phyloP scores from a whole-genome alignment of 805 yeast genomes.

The Brettanomyces nanus region DNA sequence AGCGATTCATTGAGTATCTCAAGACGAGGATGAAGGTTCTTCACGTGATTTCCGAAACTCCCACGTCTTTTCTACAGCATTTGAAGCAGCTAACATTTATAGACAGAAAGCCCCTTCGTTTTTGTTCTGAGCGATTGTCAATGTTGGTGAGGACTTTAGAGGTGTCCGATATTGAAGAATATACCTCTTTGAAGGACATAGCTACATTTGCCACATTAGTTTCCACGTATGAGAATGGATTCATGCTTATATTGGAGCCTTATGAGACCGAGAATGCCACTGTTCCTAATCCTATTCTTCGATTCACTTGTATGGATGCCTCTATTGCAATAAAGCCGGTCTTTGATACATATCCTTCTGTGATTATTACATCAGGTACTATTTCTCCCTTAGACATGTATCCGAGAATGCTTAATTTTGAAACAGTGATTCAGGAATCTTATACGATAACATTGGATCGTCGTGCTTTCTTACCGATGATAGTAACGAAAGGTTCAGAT shows the following conservation, averaged over 20 bases:
- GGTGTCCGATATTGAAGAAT: conserved; percentile 81
- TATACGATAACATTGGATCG: conserved; percentile 93
- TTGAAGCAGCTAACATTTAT: conserved; percentile 88
- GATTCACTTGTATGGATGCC: conserved; percentile 94
- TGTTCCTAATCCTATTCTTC: conserved; percentile 91
- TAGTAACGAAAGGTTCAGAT: conserved; percentile 95
- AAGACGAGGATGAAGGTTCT: conserved; percentile 96
- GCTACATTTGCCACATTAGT: conserved; percentile 96
- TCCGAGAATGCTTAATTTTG: conserved; percentile 91
- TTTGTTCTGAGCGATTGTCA: conserved; percentile 87
- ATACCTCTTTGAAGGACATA: conserved; percentile 85
- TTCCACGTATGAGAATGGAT: conserved; percentile 91
- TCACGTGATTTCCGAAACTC: conserved; percentile 97
- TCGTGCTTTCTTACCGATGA: conserved; percentile 87
- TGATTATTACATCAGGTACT: conserved; percentile 94
- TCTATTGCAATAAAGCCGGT: conserved; percentile 97
- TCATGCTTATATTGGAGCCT: conserved; percentile 86
- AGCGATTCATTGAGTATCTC: conserved; percentile 86
- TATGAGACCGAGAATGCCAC: conserved; percentile 89
- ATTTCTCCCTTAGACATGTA: conserved; percentile 98
- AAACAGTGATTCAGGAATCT: conserved; percentile 88
- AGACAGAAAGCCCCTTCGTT: conserved; percentile 83
- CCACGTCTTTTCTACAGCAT: conserved; percentile 86
- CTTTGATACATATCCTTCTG: conserved; percentile 86
- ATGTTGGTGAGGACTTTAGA: conserved; percentile 85